Percentiles rank a stretch among this genome's conserved stretches.
phyloP scores from a whole-genome alignment of 345 rosid species.

The Diplotaxis tenuifolia region DNA sequence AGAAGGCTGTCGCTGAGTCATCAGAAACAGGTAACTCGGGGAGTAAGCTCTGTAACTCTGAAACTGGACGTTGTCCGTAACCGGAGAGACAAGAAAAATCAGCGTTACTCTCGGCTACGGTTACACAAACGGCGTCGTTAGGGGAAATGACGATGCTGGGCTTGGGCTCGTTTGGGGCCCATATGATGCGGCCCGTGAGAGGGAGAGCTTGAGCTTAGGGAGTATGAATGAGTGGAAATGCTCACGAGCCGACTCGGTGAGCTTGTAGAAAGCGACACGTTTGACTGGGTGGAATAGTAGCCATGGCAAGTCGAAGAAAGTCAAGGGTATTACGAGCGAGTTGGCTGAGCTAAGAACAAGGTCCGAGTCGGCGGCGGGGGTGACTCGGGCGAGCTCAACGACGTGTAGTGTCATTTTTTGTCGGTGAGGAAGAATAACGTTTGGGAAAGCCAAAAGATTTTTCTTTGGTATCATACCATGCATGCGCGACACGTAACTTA shows the following conservation, averaged over 20 bases:
- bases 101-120: conserved; percentile 22
- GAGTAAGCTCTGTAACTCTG: conserved; percentile 19
- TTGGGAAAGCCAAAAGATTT: neutral
- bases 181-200: conserved; percentile 31
- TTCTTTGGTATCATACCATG: neutral
- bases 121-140: conserved; percentile 32
- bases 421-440: neutral
- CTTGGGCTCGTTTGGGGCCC: conserved; percentile 16
- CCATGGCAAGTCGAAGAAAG: conserved; percentile 31
- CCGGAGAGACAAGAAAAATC: conserved; percentile 30
- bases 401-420: neutral
- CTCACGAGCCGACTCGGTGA: conserved; percentile 15
- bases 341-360: neutral
- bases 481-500: neutral
- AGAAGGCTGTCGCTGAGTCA: neutral
- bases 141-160: conserved; percentile 29
- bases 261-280: conserved; percentile 34
- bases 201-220: conserved; percentile 44
- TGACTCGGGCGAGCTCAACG: conserved; percentile 6
- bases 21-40: conserved; percentile 20
- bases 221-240: conserved; percentile 29
- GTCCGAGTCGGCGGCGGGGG: conserved; percentile 16
- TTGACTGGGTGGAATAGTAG: conserved; percentile 26
- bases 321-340: conserved; percentile 29
- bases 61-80: neutral